Evolutionary conservation across 805 yeast species (phyloP), one percentile per base, ranked within the genome.

Genomic region (Kregervanrija fluxuum): DNA sequence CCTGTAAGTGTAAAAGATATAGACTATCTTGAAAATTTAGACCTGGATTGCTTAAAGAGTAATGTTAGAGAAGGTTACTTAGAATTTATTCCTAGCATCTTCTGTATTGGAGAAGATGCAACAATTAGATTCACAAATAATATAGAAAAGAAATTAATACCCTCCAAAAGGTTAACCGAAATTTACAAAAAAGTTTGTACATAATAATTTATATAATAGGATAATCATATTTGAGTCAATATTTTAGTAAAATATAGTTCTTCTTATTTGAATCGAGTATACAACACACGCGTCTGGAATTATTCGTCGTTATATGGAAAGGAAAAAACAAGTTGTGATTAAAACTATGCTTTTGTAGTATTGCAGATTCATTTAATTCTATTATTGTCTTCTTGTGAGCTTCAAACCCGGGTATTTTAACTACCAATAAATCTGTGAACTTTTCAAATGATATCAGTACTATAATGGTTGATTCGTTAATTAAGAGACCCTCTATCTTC

Each of bases 221-320:
- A 41, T 37, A 33, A 16, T 36, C 4, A 15, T 15, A 15, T 36
- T 14, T 16, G 11, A 12, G 6, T 15, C 12, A 36, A 36, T 53
- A 17, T 38, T 60, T 61, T 33, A 73, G 56, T 12, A 71, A 63
- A 28, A 60, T 49, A 50, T 71, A 73, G 42, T 67, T 62, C 48
- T 65, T 69, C 41, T 57, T 67, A 22, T 67, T 54, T 8, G 56
- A 49, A 48, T 73, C 77, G 33, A 74, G 48, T 12, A 75, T 47
- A 47, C 73, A 69, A 5, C 69, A 74, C 36, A 61, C 56, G 0
- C 59, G 47, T 22, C 61, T 54, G 3, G 47, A 33, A 2, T 60
- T 47, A 45, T 64, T 69, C n/a, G 66, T 48, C 0, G 70, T 53
- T 37, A 73, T 34, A 39, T 54, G 54, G 3, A 52, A 46, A 1